Evolutionary conservation across 495 filamentous ascomycete species (phyloP).

Genomic region (Podospora bellae-mahoneyi): DNA sequence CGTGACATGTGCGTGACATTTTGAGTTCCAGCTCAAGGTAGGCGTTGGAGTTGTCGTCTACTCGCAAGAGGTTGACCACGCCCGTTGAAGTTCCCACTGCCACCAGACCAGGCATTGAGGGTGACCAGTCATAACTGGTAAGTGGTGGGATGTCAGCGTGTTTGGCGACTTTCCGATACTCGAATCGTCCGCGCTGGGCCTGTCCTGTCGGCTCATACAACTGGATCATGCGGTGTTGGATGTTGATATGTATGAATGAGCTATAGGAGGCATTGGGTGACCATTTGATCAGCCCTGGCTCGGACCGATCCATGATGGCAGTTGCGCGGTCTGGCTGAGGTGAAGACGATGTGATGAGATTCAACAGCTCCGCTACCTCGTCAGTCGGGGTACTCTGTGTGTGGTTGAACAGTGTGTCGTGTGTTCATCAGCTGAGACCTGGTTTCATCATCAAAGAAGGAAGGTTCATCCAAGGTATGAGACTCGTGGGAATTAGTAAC

Average conservation of each 20-base stretch:
- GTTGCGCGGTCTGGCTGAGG: not conserved
- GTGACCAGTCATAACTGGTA: constrained; percentile 95
- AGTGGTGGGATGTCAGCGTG: constrained; percentile 79
- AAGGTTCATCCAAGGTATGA: not conserved
- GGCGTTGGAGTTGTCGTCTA: constrained; percentile 63
- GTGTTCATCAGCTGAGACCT: not conserved
- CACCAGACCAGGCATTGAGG: constrained; percentile 62
- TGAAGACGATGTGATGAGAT: not conserved
- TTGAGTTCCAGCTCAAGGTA: constrained; percentile 74
- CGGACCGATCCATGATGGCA: constrained; percentile 49
- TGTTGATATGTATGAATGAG: constrained; percentile 79
- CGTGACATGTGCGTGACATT: constrained; percentile 83
- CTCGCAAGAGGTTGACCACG: constrained; percentile 74
- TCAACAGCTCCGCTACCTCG: too few species aligned
- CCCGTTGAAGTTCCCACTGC: constrained; percentile 83
- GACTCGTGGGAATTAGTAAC: not conserved
- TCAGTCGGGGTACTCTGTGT: too few species aligned
- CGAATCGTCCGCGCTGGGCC: constrained; percentile 51
- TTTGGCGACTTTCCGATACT: constrained; percentile 65
- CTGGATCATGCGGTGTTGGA: constrained; percentile 72
- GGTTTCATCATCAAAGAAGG: not conserved
- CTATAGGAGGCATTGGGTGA: constrained; percentile 68
- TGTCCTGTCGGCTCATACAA: constrained; percentile 69
- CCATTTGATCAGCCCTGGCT: constrained; percentile 70
- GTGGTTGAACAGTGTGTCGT: not conserved